These are phyloP conservation scores for Aspergillus haitiensis DNA, from an alignment of 495 filamentous ascomycete species.

Conservation along the genomic window DNA sequence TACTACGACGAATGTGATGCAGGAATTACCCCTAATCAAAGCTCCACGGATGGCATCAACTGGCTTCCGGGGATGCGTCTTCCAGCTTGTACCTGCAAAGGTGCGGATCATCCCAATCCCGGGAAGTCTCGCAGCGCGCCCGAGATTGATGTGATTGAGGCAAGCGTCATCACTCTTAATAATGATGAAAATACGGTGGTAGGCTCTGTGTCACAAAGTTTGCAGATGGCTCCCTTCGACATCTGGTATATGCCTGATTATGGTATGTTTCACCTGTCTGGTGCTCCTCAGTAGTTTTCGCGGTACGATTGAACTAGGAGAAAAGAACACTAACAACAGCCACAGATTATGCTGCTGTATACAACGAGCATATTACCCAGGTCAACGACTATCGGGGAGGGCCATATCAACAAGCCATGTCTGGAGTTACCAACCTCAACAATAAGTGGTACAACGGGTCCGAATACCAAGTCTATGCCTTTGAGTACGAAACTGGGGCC, in stretches of 20 bases:
- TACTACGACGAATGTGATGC: constrained; percentile 71
- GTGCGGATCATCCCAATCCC: constrained; percentile 66
- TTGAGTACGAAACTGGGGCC: constrained; percentile 69
- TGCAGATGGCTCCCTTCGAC: constrained; percentile 75
- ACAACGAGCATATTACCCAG: constrained; percentile 56
- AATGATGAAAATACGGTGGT: constrained; percentile 45
- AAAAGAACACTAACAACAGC: no score
- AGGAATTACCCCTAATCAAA: constrained; percentile 79
- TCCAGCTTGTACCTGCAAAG: constrained; percentile 66
- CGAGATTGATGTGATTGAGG: constrained; percentile 77
- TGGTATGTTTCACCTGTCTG: constrained; percentile 35
- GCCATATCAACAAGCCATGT: constrained; percentile 71
- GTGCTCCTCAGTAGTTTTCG: background rate
- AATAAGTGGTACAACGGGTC: constrained; percentile 76
- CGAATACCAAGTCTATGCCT: constrained; percentile 68
- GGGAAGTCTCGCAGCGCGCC: constrained; percentile 72
- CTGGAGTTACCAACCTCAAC: constrained; percentile 69
- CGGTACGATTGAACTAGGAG: no score
- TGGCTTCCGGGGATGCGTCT: constrained; percentile 72
- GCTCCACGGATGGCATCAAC: constrained; percentile 64
- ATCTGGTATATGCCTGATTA: constrained; percentile 75
- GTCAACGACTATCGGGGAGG: constrained; percentile 70
- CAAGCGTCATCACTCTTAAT: constrained; percentile 58
- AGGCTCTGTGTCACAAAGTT: constrained; percentile 69
- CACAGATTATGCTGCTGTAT: constrained; percentile 61